These are phyloP conservation scores for Francoa sonchifolia DNA, from an alignment of 441 rosid genomes.

Conservation along the genomic window DNA sequence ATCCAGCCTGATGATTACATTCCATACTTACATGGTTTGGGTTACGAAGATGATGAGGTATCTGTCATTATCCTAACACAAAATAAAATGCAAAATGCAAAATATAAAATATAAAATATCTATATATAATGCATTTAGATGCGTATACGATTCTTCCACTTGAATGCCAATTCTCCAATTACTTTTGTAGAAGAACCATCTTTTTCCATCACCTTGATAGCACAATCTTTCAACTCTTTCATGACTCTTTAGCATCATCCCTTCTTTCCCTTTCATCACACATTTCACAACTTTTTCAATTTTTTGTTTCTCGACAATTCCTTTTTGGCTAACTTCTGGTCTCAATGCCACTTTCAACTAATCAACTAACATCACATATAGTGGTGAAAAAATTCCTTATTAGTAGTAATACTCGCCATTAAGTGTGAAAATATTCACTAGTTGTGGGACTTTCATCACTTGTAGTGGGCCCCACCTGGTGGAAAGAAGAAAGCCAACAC, in stretches of 20 bases:
- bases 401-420: no score
- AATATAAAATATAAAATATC: no score
- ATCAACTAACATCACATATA: not conserved
- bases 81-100: no score
- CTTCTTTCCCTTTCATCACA: not conserved
- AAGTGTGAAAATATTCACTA: no score
- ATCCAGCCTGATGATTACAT: constrained; percentile 38
- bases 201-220: not conserved
- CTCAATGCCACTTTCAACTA: not conserved
- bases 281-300: not conserved
- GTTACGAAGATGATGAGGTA: constrained; percentile 23
- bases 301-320: not conserved
- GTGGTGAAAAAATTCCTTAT: no score
- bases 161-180: not conserved
- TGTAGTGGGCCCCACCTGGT: no score
- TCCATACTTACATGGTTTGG: constrained; percentile 43
- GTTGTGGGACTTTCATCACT: no score
- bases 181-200: not conserved
- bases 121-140: no score
- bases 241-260: not conserved
- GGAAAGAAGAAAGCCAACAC: no score
- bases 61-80: no score
- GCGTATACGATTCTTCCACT: not conserved
- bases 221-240: not conserved
- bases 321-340: not conserved